Base-by-base conservation (phyloP, 345 rosid species). In the Luvunga scandens region DNA sequence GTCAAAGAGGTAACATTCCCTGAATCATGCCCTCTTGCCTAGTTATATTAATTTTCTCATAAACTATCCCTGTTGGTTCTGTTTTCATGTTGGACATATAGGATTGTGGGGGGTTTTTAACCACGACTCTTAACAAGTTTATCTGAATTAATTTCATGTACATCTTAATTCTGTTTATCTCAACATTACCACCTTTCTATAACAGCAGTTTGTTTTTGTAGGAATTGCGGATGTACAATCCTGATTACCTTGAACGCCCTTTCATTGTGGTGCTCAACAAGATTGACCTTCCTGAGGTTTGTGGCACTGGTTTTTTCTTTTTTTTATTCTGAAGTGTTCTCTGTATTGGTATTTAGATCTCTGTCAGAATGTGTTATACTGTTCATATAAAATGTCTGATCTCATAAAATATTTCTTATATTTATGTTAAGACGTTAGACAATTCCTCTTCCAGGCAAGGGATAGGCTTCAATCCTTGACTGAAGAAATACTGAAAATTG, bases 151-250 rank as follows among this genome's bases (percentile, higher is more conserved):
- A 9, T 69, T 18, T 69, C 24, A 3, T 45, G 5, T 69, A 31
- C 56, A 14, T 73, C 36, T 56, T 63, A 55, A 30, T 60, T 36
- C 18, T 76, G 59, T 45, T 57, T 66, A 28, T 25, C 19, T 50
- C 33, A 45, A 30, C 9, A 24, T 31, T 70, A 36, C 31, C n/a
- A 22, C 33, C 25, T 25, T 50, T 60, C 61, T 72, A 80, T 28
- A 14, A 21, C 27, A 28, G 31, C 31, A 72, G 16, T 74, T 74
- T 79, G 30, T 67, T 75, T 75, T 77, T 89, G 79, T 86, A 92
- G 97, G 97, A 92, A 83, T 65, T 92, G 77, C 81, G 89, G 60
- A 89, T 90, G 93, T 92, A 90, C 85, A 90, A 90, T 72, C 94
- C 93, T 7, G 83, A 89, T 75, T 89, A 90, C 86, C 87, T 90